Conservation (phyloP, 2,329 filamentous ascomycete species). For the Trichoderma atroviride region DNA sequence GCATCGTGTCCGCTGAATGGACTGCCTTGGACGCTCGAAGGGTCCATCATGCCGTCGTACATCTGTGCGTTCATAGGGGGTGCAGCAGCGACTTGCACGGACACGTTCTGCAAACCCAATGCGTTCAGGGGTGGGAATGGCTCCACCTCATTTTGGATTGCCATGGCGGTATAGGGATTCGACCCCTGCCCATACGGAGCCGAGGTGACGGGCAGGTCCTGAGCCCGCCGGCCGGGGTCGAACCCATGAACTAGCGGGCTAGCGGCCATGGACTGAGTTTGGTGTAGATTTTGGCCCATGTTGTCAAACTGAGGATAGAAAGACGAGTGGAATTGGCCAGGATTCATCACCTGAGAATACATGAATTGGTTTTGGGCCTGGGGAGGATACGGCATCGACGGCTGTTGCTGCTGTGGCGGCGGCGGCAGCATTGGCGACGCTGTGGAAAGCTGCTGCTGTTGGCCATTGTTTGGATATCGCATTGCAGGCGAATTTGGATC, state of each 20-base stretch:
- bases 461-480: conserved; percentile 29
- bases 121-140: conserved; percentile 40
- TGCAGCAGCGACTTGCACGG: not conserved
- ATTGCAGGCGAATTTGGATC: conserved; percentile 31
- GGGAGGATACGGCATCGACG: conserved; percentile 7
- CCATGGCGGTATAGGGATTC: conserved; percentile 32
- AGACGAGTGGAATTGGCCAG: conserved; percentile 33
- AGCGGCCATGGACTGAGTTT: conserved; percentile 31
- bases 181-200: conserved; percentile 33
- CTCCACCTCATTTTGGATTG: conserved; percentile 36
- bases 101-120: conserved; percentile 38
- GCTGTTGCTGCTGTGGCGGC: conserved; percentile 26
- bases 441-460: conserved; percentile 6
- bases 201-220: conserved; percentile 33
- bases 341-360: conserved; percentile 35
- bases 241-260: conserved; percentile 35
- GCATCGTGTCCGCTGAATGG: conserved; percentile 44
- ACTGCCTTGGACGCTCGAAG: conserved; percentile 41
- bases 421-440: conserved; percentile 1
- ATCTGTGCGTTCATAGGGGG: conserved; percentile 36
- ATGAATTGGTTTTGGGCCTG: conserved; percentile 30
- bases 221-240: conserved; percentile 32
- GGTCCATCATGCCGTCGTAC: conserved; percentile 39
- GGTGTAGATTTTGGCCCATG: conserved; percentile 36
- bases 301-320: conserved; percentile 37